phyloP scores from a whole-genome alignment of 176 grass and related monocot genomes.

The Echinochloa phyllopogon region DNA sequence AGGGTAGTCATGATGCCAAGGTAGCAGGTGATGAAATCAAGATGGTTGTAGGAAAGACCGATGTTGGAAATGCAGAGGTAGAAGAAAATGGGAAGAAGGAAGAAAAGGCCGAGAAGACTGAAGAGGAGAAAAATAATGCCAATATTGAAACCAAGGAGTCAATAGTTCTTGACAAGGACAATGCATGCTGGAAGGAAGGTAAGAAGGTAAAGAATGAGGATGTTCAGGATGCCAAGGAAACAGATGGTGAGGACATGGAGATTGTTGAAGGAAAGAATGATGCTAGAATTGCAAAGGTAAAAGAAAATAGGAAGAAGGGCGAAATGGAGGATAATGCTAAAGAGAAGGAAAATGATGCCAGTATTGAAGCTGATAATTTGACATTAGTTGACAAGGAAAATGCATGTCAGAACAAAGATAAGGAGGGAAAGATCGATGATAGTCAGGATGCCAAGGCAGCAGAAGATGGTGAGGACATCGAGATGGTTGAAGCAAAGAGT shows the following conservation, averaged over 20 bases:
- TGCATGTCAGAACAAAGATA: not conserved
- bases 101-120: conserved; percentile 23
- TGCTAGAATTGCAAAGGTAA: conserved; percentile 1
- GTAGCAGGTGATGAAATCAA: conserved; percentile 15
- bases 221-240: conserved; percentile 4
- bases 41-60: conserved; percentile 19
- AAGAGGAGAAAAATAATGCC: not conserved
- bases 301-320: conserved; percentile 21
- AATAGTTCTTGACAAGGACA: not conserved
- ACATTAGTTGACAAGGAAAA: conserved; percentile 10
- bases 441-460: not conserved
- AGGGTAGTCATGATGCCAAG: not conserved
- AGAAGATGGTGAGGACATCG: not conserved
- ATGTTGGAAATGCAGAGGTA: conserved; percentile 12
- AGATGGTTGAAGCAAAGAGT: not conserved
- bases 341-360: conserved; percentile 8
- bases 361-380: not conserved
- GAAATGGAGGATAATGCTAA: conserved; percentile 24
- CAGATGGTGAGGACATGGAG: conserved; percentile 31
- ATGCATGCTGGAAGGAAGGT: not conserved
- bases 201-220: not conserved
- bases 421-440: not conserved
- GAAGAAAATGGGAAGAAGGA: conserved; percentile 24
- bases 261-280: conserved; percentile 28
- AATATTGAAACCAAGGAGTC: not conserved